Evolutionary conservation across 345 rosid genomes (phyloP).

Genomic region (Brassica nigra): DNA sequence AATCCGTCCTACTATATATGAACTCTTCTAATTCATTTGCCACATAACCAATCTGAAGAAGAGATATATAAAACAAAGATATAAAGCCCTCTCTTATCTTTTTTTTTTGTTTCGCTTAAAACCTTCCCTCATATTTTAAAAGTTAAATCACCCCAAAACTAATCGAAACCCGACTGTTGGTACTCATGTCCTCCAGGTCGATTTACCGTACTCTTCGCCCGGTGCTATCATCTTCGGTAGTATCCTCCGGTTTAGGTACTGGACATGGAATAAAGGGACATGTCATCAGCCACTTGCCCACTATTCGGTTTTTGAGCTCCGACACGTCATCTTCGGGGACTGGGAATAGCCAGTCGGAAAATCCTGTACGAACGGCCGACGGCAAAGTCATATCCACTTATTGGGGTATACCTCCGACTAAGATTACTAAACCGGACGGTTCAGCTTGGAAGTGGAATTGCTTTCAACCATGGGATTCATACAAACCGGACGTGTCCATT

Average conservation of each 20-base stretch:
- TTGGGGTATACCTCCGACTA: constrained; percentile 57
- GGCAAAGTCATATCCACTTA: constrained; percentile 48
- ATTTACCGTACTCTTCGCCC: constrained; percentile 39
- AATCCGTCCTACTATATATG: constrained; percentile 10
- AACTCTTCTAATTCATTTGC: neutral
- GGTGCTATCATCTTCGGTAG: constrained; percentile 30
- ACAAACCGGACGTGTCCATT: constrained; percentile 56
- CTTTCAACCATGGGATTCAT: constrained; percentile 72
- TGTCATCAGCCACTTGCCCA: constrained; percentile 1
- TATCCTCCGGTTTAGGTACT: constrained; percentile 30
- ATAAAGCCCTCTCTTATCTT: neutral
- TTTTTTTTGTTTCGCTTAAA: neutral
- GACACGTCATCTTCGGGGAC: constrained; percentile 23
- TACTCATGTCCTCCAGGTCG: constrained; percentile 23
- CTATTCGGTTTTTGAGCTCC: constrained; percentile 21
- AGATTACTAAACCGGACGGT: constrained; percentile 56
- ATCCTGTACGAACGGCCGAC: constrained; percentile 19
- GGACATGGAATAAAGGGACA: constrained; percentile 10
- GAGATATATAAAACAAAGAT: neutral
- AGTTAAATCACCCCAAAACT: neutral
- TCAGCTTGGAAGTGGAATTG: constrained; percentile 74
- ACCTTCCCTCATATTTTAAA: too few species aligned
- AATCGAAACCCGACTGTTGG: neutral
- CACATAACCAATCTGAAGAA: constrained; percentile 10
- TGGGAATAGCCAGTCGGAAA: constrained; percentile 14